Base-by-base conservation (phyloP, 495 filamentous ascomycete species). In the Aspergillus asperescens region DNA sequence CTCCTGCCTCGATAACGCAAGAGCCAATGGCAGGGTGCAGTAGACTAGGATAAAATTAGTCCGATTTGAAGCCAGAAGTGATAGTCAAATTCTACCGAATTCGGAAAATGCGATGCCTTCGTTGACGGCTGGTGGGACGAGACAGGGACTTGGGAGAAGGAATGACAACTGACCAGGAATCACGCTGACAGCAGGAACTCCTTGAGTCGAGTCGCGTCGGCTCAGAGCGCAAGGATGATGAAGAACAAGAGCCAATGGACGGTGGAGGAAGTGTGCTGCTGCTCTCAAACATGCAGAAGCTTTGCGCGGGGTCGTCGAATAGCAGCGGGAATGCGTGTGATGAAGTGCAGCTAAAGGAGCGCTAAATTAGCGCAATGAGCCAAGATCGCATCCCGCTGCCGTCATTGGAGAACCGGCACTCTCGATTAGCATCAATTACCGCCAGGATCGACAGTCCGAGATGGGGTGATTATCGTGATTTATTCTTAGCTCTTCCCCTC, bases 351-450 rank as follows among this genome's bases (percentile, higher is more conserved):
- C 15, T 52, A 42, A 35, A 25, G 22, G 38, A 9, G 44, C 41
- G 40, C 59, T 58, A 62, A 46, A 22, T 40, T 58, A 59, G 60
- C 44, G 37, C 40, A 29, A 27, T 47, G 54, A 57, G 63, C 63
- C 63, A 66, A 66, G 63, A 61, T 66, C 55, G 44, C 44, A 19
- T 35, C 18, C 29, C 19, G 38, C 25, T 4, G 45, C 20, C 5
- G 1, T 20, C 32, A 60, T 56, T 60, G 47, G 48, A 29, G 7
- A 10, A 5, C 12, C 10, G 18, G 7, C 32, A 7, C 2, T 16
- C 41, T 55, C 55, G 62, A 64, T 56, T 58, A 49, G 32, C 46
- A 39, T 13, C 46, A 49, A 23, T 47, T 47, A 47, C 44, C 28
- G 44, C 44, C 44, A 32, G 29, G 44, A 45, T 42, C 23, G 3